A percentile compares a stretch with the other conserved stretches of the same genome.
phyloP scores from a whole-genome alignment of 2,329 filamentous ascomycete genomes.

The Sarocladium kiliense region DNA sequence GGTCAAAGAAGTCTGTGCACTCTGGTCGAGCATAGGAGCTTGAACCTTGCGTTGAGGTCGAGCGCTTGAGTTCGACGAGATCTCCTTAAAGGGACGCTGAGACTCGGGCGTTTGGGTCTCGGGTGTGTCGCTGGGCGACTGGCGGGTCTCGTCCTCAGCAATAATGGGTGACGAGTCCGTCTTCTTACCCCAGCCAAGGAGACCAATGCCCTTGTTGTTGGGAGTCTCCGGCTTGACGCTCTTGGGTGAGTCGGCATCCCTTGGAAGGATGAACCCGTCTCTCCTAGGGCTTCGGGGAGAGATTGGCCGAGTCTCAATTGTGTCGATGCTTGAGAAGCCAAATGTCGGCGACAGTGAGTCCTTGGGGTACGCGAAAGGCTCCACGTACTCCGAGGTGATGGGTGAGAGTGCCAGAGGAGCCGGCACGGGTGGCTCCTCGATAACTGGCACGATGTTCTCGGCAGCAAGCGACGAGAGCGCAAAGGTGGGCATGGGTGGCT shows the following conservation, averaged over 20 bases:
- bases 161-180: conserved; percentile 42
- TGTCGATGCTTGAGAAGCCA: conserved; percentile 39
- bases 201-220: conserved; percentile 25
- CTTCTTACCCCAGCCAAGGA: conserved; percentile 37
- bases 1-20: conserved; percentile 81
- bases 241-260: conserved; percentile 24
- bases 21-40: conserved; percentile 57
- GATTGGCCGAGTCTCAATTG: conserved; percentile 41
- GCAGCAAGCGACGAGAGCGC: conserved; percentile 19
- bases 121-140: conserved; percentile 39
- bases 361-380: conserved; percentile 9
- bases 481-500: conserved; percentile 13
- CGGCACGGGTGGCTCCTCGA: conserved; percentile 14
- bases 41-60: conserved; percentile 33
- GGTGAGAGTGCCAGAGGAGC: conserved; percentile 29
- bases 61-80: conserved; percentile 52
- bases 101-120: conserved; percentile 47
- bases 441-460: conserved; percentile 22
- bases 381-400: conserved; percentile 23
- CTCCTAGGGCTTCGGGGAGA: conserved; percentile 46
- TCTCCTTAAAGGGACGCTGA: conserved; percentile 54
- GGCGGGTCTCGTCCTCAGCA: conserved; percentile 60
- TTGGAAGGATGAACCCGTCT: conserved; percentile 52
- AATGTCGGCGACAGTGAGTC: conserved; percentile 21
- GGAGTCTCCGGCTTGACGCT: conserved; percentile 31